phyloP scores from a whole-genome alignment of 2,329 filamentous ascomycete species.

The Tothia fuscella region DNA sequence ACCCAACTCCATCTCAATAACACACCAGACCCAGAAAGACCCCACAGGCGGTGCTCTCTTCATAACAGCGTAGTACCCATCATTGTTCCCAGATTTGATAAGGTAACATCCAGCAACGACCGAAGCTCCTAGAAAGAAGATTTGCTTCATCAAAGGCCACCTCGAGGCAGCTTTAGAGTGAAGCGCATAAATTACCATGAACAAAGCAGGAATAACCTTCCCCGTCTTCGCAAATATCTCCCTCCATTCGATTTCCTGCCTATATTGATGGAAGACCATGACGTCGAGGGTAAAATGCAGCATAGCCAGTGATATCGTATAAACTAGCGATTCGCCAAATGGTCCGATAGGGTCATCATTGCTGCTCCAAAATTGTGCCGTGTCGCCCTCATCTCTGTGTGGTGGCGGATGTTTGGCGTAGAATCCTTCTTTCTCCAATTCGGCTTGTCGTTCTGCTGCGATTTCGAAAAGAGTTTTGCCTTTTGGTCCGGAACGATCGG shows the following conservation, averaged over 20 bases:
- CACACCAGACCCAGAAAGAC: conserved; percentile 84
- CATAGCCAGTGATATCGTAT: conserved; percentile 49
- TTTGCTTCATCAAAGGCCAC: conserved; percentile 14
- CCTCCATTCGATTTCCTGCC: conserved; percentile 50
- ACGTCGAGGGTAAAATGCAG: conserved; percentile 70
- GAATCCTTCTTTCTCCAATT: conserved; percentile 24
- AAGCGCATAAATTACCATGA: conserved; percentile 32
- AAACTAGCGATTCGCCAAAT: conserved; percentile 35
- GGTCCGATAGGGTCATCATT: conserved; percentile 35
- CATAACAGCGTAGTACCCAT: conserved; percentile 79
- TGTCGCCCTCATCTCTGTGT: conserved; percentile 11
- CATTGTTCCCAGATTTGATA: conserved; percentile 67
- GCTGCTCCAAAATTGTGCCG: conserved; percentile 16
- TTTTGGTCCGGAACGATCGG: conserved; percentile 51
- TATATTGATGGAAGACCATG: conserved; percentile 67
- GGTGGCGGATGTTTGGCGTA: too few species aligned
- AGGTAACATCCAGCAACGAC: conserved; percentile 61
- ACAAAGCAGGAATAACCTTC: conserved; percentile 32
- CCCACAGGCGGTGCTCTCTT: conserved; percentile 82
- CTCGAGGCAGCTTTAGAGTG: conserved; percentile 28
- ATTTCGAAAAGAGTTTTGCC: conserved; percentile 62
- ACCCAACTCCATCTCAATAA: conserved; percentile 69
- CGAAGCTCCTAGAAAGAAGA: conserved; percentile 52
- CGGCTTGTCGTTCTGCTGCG: conserved; percentile 47
- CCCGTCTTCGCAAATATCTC: conserved; percentile 41